Base-by-base conservation (phyloP, 2,329 filamentous ascomycete genomes). In the Fusarium graminum region DNA sequence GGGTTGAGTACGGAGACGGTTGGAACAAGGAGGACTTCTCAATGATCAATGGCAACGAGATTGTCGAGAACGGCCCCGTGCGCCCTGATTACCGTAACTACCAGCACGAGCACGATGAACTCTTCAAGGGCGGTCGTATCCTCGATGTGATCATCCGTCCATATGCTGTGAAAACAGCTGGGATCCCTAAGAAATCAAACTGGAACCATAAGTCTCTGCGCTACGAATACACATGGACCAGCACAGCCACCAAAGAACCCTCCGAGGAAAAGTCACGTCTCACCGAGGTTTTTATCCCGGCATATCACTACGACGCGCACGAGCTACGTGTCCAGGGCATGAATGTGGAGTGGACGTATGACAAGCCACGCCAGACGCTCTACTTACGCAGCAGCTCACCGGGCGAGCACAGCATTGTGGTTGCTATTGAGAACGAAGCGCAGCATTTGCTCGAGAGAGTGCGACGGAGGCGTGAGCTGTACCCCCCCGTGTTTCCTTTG, bases 21-120 rank as follows among this genome's bases (percentile, higher is more conserved):
- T 81, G 79, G 79, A 81, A 81, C 55, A 79, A 76, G 52, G 79
- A 81, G 54, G 79, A 81, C 43, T 81, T 81, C 47, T 81, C 79
- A 0, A 67, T 81, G 25, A 70, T 80, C 19, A 80, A 79, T 9
- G 74, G 77, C 19, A 74, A 80, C 52, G 71, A 71, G 1, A 63
- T 69, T 11, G 69, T 72, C 2, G 74, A 74, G 9, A 65, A 75
- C 11, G 62, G 63, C 2, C 70, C 74, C 1, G 67, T 72, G 0
- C 69, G 62, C 4, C 61, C 59, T 6, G 76, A 80, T 46, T 76
- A 78, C 51, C 69, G 76, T n/a, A 78, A 80, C 30, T 30, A 68
- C 7, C 41, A 40, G 0, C 73, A 78, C 44, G 72, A 78, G 4
- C 49, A 68, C 13, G 73, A 80, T 32, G 76, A 79, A 32, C 68